phyloP scores from a whole-genome alignment of 164 flowering plant genomes.

The grape (Vitis vinifera) region ASM3070453v1 NC_081813.1:5194001-5194500 shows the following conservation, averaged over 20 bases:
- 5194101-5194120: too few species aligned
- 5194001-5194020: slow-evolving; percentile 49
- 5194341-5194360: too few species aligned
- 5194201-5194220: slow-evolving; percentile 31
- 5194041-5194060: slow-evolving; percentile 56
- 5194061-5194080: slow-evolving; percentile 25
- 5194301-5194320: slow-evolving; percentile 42
- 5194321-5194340: slow-evolving; percentile 38
- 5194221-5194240: slow-evolving; percentile 53
- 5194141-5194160: too few species aligned
- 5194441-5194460: slow-evolving; percentile 51
- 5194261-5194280: slow-evolving; percentile 41
- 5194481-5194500: slow-evolving; percentile 47
- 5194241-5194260: slow-evolving; percentile 44
- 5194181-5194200: slow-evolving; percentile 47
- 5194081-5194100: too few species aligned
- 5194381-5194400: too few species aligned
- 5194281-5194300: slow-evolving; percentile 43
- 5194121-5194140: too few species aligned
- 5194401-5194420: too few species aligned
- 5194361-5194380: too few species aligned
- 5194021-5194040: slow-evolving; percentile 45
- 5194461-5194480: slow-evolving; percentile 46
- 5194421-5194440: slow-evolving; percentile 26
- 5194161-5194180: slow-evolving; percentile 40